These are phyloP conservation scores for Eucalyptus sp. DNA, from an alignment of 345 rosid genomes.

Conservation along the genomic window DNA sequence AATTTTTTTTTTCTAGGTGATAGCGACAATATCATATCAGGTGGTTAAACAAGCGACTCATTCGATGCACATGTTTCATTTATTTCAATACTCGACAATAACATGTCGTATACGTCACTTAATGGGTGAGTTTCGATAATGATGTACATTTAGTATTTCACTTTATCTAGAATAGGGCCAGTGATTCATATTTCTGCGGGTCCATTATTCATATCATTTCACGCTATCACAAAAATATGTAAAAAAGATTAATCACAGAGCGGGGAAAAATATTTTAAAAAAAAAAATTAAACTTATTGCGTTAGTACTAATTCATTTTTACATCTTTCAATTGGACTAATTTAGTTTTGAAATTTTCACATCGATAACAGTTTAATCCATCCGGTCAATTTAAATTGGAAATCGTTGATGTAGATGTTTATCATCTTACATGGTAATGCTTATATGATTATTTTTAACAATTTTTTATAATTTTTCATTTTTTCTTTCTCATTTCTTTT, in stretches of 20 bases:
- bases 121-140: not conserved
- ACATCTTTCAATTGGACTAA: not conserved
- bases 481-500: too few relatives aligned
- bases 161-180: not conserved
- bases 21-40: not conserved
- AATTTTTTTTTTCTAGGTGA: not conserved
- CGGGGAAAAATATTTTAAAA: not conserved
- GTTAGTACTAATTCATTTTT: fast-evolving
- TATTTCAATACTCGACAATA: not conserved
- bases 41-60: not conserved
- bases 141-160: not conserved
- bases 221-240: not conserved
- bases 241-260: not conserved
- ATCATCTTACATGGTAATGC: fast-evolving
- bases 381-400: too few relatives aligned
- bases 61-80: not conserved
- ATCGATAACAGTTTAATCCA: too few relatives aligned
- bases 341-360: not conserved
- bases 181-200: not conserved
- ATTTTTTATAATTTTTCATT: too few relatives aligned
- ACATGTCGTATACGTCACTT: not conserved
- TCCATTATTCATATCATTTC: not conserved
- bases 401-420: not conserved
- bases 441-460: too few relatives aligned
- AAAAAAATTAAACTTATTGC: too few relatives aligned